Evolutionary conservation across 1,284 basidiomycete genomes (phyloP).

Genomic region (Apiotrichum veenhuisii): DNA sequence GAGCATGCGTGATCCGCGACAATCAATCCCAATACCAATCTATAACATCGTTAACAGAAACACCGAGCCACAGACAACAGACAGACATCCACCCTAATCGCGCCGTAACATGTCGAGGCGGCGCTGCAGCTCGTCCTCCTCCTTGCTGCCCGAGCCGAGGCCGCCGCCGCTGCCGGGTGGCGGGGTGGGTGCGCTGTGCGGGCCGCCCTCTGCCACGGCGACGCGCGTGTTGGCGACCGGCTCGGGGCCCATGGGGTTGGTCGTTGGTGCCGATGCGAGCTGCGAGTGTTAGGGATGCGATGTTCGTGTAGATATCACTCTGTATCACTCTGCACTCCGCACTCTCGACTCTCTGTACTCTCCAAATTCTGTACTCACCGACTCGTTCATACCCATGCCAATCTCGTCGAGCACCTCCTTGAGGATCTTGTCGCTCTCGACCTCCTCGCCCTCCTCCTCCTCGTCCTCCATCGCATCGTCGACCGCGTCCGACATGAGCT

Average conservation of each 20-base stretch:
- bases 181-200: slow-evolving; percentile 50
- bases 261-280: slow-evolving; percentile 79
- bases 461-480: slow-evolving; percentile 98
- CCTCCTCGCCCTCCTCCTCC: slow-evolving; percentile 75
- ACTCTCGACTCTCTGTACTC: background rate
- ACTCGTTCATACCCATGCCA: slow-evolving; percentile 84
- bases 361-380: slow-evolving; percentile 56
- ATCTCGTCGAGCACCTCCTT: slow-evolving; percentile 98
- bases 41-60: background rate
- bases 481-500: slow-evolving; percentile 98
- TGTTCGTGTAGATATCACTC: background rate
- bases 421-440: slow-evolving; percentile 92
- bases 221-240: slow-evolving; percentile 64
- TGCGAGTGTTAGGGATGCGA: slow-evolving; percentile 3
- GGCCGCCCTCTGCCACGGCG: slow-evolving; percentile 67
- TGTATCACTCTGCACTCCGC: no score
- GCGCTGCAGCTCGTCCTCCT: slow-evolving; percentile 85
- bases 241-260: slow-evolving; percentile 59
- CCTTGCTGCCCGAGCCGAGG: slow-evolving; percentile 58
- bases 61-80: background rate
- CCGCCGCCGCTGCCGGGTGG: slow-evolving; percentile 51
- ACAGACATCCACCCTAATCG: slow-evolving; percentile 26
- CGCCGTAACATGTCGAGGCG: slow-evolving; percentile 72
- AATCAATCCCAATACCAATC: no score
- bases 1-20: no score